A percentile compares a stretch with the other conserved stretches of the same genome.
phyloP scores from a whole-genome alignment of 352 stramenopile species.

The Globisporangium spinosum region DNA sequence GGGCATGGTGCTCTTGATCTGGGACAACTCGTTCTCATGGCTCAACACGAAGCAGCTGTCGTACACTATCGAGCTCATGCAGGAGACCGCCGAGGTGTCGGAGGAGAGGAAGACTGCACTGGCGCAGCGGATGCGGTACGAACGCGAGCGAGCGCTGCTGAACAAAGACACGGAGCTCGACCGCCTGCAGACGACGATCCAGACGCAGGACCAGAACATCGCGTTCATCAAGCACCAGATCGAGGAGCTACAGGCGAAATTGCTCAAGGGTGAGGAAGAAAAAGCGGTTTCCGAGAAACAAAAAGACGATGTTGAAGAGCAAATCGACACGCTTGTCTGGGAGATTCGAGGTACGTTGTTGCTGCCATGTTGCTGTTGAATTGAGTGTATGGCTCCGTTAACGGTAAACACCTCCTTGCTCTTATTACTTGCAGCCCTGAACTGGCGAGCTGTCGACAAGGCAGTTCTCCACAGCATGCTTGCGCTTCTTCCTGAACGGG shows the following conservation, averaged over 20 bases:
- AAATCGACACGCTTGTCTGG: conserved; percentile 59
- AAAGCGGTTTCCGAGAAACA: conserved; percentile 33
- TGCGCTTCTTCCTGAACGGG: conserved; percentile 25
- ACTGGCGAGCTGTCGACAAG: conserved; percentile 44
- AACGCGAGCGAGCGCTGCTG: conserved; percentile 41
- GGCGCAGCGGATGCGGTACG: conserved; percentile 37
- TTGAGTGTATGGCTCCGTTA: neutral
- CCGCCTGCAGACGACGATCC: conserved; percentile 38
- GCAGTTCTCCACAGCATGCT: conserved; percentile 28
- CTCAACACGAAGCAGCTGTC: conserved; percentile 75
- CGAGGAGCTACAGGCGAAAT: conserved; percentile 39
- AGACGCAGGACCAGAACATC: conserved; percentile 42
- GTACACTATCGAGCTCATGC: conserved; percentile 65
- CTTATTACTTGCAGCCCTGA: conserved; percentile 29
- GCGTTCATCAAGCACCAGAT: conserved; percentile 58
- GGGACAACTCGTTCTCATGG: conserved; percentile 85
- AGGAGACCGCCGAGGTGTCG: conserved; percentile 45
- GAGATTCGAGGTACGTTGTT: conserved; percentile 52
- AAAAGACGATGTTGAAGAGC: conserved; percentile 38
- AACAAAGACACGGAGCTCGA: conserved; percentile 35
- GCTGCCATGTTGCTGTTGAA: neutral
- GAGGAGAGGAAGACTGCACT: conserved; percentile 39
- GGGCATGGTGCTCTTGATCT: conserved; percentile 60
- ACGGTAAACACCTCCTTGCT: neutral
- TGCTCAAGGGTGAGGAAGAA: conserved; percentile 34